These are phyloP conservation scores for Stephania japonica DNA, from an alignment of 164 flowering plant genomes.

Conservation along the genomic window DNA sequence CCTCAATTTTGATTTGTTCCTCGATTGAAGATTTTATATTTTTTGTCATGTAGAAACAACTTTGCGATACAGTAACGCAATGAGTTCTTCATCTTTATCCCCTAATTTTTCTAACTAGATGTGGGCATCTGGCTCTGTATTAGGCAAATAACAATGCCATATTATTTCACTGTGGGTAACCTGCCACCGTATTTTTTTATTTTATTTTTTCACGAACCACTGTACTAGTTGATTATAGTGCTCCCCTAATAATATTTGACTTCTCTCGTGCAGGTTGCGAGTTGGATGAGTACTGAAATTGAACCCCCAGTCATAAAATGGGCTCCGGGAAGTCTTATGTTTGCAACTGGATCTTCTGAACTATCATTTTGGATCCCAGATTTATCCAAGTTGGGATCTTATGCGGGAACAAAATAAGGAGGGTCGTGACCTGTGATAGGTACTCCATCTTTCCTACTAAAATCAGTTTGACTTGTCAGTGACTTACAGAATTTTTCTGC, in stretches of 20 bases:
- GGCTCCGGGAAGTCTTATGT: slow-evolving; percentile 96
- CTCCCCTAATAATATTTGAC: not conserved
- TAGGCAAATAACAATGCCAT: too few relatives aligned
- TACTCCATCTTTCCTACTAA: not conserved
- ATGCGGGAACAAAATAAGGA: slow-evolving; percentile 25
- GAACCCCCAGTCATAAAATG: slow-evolving; percentile 96
- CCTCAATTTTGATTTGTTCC: not conserved
- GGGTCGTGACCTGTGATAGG: not conserved
- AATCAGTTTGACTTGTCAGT: not conserved
- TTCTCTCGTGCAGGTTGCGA: slow-evolving; percentile 55
- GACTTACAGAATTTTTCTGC: not conserved
- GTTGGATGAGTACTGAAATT: slow-evolving; percentile 78
- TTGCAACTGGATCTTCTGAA: slow-evolving; percentile 95
- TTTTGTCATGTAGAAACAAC: not conserved
- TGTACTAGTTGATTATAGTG: not conserved
- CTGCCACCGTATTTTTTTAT: too few relatives aligned
- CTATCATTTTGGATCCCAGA: slow-evolving; percentile 94
- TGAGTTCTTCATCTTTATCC: not conserved
- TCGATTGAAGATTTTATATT: not conserved
- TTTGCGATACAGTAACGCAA: not conserved
- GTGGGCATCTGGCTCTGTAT: not conserved
- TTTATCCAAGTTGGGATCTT: slow-evolving; percentile 77
- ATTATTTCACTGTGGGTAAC: too few relatives aligned
- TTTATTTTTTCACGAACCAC: too few relatives aligned
- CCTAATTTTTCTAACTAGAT: not conserved